phyloP scores from a whole-genome alignment of 2,329 filamentous ascomycete species.

The Diaporthe sp. region DNA sequence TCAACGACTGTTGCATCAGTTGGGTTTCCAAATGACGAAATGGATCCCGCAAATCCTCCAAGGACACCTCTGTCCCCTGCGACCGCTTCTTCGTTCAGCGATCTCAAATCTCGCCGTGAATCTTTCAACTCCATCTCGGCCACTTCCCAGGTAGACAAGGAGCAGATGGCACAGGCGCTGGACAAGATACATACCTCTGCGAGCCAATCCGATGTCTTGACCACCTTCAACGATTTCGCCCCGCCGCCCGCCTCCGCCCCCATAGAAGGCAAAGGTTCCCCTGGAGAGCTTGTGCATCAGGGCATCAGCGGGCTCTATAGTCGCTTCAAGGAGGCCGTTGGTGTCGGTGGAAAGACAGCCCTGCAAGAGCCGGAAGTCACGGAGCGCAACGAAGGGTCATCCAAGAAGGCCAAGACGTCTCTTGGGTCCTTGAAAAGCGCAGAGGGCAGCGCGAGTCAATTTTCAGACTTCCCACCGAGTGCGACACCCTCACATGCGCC shows the following conservation, averaged over 20 bases:
- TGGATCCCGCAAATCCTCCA: slow-evolving; percentile 34
- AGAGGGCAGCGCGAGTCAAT: slow-evolving; percentile 36
- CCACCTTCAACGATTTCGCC: slow-evolving; percentile 94
- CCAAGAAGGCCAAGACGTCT: slow-evolving; percentile 38
- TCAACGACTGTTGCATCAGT: neutral
- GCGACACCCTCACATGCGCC: slow-evolving; percentile 32
- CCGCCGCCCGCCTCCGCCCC: slow-evolving; percentile 70
- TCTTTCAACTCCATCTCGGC: slow-evolving; percentile 57
- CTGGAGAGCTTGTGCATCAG: slow-evolving; percentile 82
- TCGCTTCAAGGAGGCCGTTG: slow-evolving; percentile 85
- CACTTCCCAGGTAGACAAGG: slow-evolving; percentile 71
- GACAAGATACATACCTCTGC: slow-evolving; percentile 90
- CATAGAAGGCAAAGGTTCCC: slow-evolving; percentile 75
- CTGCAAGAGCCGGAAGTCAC: slow-evolving; percentile 51
- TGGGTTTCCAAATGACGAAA: neutral
- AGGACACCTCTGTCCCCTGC: slow-evolving; percentile 48
- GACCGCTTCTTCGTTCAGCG: slow-evolving; percentile 41
- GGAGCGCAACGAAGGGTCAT: slow-evolving; percentile 49
- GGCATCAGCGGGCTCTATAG: slow-evolving; percentile 91
- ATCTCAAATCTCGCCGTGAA: slow-evolving; percentile 49
- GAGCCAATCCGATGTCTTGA: slow-evolving; percentile 85
- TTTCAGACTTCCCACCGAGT: slow-evolving; percentile 39
- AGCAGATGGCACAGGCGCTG: slow-evolving; percentile 80
- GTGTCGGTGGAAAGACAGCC: slow-evolving; percentile 64
- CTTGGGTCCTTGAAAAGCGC: slow-evolving; percentile 40